Conservation (phyloP, 345 rosid genomes). For the Orychophragmus violaceus region DNA sequence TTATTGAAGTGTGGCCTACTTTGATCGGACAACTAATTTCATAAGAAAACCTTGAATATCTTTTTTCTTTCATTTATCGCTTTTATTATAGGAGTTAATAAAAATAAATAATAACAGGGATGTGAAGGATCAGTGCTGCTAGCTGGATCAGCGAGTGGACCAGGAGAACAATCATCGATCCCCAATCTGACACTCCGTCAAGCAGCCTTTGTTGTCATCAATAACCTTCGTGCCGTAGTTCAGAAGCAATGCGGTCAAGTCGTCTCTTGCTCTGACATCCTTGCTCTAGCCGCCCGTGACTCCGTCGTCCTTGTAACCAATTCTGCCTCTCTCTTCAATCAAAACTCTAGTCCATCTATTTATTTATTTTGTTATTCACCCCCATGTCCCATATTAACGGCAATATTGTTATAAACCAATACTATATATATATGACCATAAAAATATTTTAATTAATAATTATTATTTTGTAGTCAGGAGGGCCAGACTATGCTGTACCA, state of each 20-base stretch:
- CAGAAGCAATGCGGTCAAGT: slow-evolving; percentile 40
- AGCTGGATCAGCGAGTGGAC: slow-evolving; percentile 74
- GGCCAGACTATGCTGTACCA: slow-evolving; percentile 67
- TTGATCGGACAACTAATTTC: background rate
- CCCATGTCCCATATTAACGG: too few species aligned
- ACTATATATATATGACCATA: background rate
- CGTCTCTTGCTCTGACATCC: slow-evolving; percentile 50
- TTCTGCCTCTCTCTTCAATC: too few species aligned
- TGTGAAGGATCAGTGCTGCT: slow-evolving; percentile 85
- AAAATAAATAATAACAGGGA: slow-evolving; percentile 43
- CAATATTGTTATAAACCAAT: too few species aligned
- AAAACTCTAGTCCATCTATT: background rate
- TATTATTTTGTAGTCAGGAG: slow-evolving; percentile 54
- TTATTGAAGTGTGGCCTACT: background rate
- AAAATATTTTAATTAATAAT: background rate
- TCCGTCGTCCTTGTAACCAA: slow-evolving; percentile 38
- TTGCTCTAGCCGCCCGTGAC: slow-evolving; percentile 49
- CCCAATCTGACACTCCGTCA: slow-evolving; percentile 47
- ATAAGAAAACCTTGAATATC: background rate
- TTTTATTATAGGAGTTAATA: background rate
- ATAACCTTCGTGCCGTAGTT: slow-evolving; percentile 35
- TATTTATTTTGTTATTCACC: background rate
- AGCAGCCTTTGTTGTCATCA: slow-evolving; percentile 36
- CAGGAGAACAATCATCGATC: slow-evolving; percentile 65
- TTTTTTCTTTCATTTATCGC: too few species aligned